Conservation (phyloP, 176 grass and related monocot species). For the Zea luxurians region DNA sequence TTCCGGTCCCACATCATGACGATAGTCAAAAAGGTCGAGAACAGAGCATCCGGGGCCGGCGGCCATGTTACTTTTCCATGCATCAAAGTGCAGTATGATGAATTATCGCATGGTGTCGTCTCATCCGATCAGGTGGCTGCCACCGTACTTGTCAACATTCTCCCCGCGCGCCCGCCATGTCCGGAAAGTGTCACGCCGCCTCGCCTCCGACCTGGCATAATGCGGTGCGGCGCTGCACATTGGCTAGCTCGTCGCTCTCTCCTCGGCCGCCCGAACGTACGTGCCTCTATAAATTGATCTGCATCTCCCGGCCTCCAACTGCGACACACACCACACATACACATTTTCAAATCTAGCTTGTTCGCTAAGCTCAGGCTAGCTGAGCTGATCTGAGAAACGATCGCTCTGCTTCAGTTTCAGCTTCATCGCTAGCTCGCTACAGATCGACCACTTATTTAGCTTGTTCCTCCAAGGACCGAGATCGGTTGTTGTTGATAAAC, state of each 20-base stretch:
- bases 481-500: no score
- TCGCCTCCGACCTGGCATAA: background rate
- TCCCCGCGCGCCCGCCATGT: background rate
- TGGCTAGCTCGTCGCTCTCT: background rate
- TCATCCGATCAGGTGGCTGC: background rate
- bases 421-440: no score
- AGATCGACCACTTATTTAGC: no score
- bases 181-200: background rate
- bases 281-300: slow-evolving; percentile 35
- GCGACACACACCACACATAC: background rate
- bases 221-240: background rate
- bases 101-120: background rate
- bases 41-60: background rate
- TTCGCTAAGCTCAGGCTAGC: background rate
- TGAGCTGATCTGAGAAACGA: background rate
- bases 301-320: background rate
- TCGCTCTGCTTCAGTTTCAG: background rate
- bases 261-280: background rate
- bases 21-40: background rate
- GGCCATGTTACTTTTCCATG: background rate
- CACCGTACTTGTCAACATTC: background rate
- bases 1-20: background rate
- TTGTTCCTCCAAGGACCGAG: background rate
- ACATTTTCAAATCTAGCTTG: background rate
- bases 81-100: background rate